Percentiles rank a stretch among this genome's conserved stretches.
Evolutionary conservation across 192 early-diverging fungal genomes (phyloP).

Genomic region (Coemansia sp.): DNA sequence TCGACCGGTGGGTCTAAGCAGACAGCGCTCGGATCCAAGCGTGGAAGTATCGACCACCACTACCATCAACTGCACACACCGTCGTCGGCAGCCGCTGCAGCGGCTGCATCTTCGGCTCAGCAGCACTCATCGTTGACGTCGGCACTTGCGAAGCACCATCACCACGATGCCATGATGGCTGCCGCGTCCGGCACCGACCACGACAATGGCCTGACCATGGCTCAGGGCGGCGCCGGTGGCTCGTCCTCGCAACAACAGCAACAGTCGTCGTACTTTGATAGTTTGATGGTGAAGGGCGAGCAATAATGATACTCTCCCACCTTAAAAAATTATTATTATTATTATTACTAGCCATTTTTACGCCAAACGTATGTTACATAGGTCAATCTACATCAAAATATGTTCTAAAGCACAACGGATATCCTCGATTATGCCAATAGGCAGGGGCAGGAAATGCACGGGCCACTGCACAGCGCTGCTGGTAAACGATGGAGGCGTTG

Average conservation of each 20-base stretch:
- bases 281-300: slow-evolving; percentile 41
- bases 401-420: slow-evolving; percentile 22
- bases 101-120: not conserved
- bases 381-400: slow-evolving; percentile 2
- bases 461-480: slow-evolving; percentile 15
- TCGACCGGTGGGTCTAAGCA: slow-evolving; percentile 2
- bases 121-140: slow-evolving; percentile 30
- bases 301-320: slow-evolving; percentile 16
- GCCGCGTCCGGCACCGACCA: slow-evolving; percentile 14
- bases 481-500: not conserved
- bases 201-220: slow-evolving; percentile 14
- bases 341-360: slow-evolving; percentile 7
- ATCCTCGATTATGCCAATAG: slow-evolving; percentile 26
- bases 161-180: not conserved
- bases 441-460: slow-evolving; percentile 32
- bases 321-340: slow-evolving; percentile 3
- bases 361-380: not conserved
- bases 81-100: slow-evolving; percentile 17
- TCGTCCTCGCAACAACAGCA: slow-evolving; percentile 34
- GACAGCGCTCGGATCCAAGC: slow-evolving; percentile 32
- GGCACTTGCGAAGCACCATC: slow-evolving; percentile 13
- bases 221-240: not conserved
- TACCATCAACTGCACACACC: slow-evolving; percentile 33
- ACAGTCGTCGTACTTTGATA: slow-evolving; percentile 45
- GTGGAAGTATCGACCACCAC: slow-evolving; percentile 50